phyloP scores from a whole-genome alignment of 2,329 filamentous ascomycete genomes.

The Furcasterigmium furcatum region DNA sequence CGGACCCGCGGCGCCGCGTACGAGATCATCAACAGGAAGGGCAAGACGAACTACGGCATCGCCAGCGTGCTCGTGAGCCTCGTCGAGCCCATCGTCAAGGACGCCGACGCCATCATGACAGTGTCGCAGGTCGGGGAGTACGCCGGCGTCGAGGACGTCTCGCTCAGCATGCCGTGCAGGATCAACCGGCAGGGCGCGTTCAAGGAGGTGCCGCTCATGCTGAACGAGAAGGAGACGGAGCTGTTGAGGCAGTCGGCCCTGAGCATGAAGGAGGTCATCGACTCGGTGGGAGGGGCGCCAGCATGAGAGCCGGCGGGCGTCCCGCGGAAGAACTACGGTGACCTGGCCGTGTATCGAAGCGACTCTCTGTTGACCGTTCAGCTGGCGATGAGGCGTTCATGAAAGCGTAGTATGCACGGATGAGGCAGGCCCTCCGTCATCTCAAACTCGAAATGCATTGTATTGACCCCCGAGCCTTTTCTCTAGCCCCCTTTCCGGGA shows the following conservation, averaged over 20 bases:
- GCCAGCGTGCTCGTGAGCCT: slow-evolving; percentile 23
- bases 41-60: slow-evolving; percentile 27
- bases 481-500: too few species aligned
- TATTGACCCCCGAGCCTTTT: too few species aligned
- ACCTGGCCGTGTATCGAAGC: too few species aligned
- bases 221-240: slow-evolving; percentile 16
- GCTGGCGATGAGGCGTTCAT: too few species aligned
- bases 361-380: too few species aligned
- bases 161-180: slow-evolving; percentile 22
- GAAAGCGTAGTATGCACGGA: too few species aligned
- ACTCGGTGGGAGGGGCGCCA: too few species aligned
- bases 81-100: slow-evolving; percentile 23
- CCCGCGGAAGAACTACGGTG: too few species aligned
- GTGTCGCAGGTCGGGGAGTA: slow-evolving; percentile 21
- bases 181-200: slow-evolving; percentile 19
- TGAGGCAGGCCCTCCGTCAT: too few species aligned
- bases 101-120: slow-evolving; percentile 21
- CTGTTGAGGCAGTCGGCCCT: slow-evolving; percentile 15
- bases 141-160: slow-evolving; percentile 18
- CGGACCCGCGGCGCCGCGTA: slow-evolving; percentile 23
- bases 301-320: too few species aligned
- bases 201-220: slow-evolving; percentile 17
- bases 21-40: slow-evolving; percentile 26
- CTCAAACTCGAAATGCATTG: too few species aligned
- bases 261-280: slow-evolving; percentile 15